phyloP scores from a whole-genome alignment of 495 filamentous ascomycete species.

The Extremus antarcticus region DNA sequence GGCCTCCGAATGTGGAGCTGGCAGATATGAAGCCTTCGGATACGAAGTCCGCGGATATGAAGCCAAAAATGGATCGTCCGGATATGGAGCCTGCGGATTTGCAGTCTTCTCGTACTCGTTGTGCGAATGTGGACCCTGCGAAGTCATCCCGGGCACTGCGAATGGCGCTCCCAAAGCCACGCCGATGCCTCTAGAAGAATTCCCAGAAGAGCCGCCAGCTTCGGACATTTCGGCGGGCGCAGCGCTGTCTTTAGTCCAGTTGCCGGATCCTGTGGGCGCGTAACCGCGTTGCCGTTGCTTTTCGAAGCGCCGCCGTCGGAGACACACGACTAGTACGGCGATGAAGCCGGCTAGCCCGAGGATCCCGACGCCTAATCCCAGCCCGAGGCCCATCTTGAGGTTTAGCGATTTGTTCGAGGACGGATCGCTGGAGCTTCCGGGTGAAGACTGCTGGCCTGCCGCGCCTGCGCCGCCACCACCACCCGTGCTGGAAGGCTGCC shows the following conservation, averaged over 20 bases:
- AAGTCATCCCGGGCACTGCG: too few relatives aligned
- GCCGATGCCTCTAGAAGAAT: too few relatives aligned
- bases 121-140: too few relatives aligned
- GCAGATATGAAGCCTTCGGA: too few relatives aligned
- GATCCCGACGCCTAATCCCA: background rate
- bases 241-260: background rate
- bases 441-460: background rate
- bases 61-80: too few relatives aligned
- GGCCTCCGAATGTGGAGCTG: too few relatives aligned
- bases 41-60: too few relatives aligned
- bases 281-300: background rate
- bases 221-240: background rate
- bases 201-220: too few relatives aligned
- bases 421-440: background rate
- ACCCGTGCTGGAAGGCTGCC: background rate
- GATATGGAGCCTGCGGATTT: too few relatives aligned
- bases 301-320: background rate
- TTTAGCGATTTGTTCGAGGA: background rate
- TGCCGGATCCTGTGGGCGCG: background rate
- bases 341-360: background rate
- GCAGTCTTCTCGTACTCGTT: too few relatives aligned
- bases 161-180: too few relatives aligned
- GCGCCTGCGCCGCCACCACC: background rate
- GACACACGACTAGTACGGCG: background rate
- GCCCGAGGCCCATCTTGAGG: background rate